These are phyloP conservation scores for Nicotiana otophora DNA, from an alignment of 257 asterid species.

Conservation along the genomic window DNA sequence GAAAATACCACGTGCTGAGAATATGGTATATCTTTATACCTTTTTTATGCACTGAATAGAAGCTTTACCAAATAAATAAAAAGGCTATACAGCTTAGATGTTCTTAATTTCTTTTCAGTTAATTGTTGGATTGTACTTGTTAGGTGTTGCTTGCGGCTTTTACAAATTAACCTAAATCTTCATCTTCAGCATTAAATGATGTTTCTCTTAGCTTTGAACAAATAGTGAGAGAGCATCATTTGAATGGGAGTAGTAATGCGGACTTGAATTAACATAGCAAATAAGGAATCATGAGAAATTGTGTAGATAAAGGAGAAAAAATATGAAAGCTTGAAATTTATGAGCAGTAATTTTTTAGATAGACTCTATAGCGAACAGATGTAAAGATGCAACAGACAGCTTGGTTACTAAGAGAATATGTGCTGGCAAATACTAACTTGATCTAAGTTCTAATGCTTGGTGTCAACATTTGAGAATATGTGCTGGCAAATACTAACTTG, in stretches of 20 bases:
- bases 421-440: background rate
- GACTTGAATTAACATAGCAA: background rate
- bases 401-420: background rate
- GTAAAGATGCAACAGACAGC: background rate
- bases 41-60: background rate
- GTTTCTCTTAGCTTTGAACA: background rate
- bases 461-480: background rate
- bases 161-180: background rate
- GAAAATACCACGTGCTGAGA: slow-evolving; percentile 24
- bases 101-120: background rate
- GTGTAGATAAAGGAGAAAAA: background rate
- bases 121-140: slow-evolving; percentile 1
- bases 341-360: background rate
- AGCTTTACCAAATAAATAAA: background rate
- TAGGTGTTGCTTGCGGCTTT: background rate
- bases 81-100: background rate
- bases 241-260: background rate
- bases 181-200: background rate
- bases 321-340: background rate
- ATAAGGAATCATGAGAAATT: background rate
- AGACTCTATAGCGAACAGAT: background rate
- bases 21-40: slow-evolving; percentile 25
- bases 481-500: background rate
- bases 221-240: background rate
- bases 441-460: slow-evolving; percentile 1